A percentile compares a stretch with the other conserved stretches of the same genome.
These are phyloP conservation scores for Talaromyces borbonicus DNA, from an alignment of 495 filamentous ascomycete species.

Conservation along the genomic window DNA sequence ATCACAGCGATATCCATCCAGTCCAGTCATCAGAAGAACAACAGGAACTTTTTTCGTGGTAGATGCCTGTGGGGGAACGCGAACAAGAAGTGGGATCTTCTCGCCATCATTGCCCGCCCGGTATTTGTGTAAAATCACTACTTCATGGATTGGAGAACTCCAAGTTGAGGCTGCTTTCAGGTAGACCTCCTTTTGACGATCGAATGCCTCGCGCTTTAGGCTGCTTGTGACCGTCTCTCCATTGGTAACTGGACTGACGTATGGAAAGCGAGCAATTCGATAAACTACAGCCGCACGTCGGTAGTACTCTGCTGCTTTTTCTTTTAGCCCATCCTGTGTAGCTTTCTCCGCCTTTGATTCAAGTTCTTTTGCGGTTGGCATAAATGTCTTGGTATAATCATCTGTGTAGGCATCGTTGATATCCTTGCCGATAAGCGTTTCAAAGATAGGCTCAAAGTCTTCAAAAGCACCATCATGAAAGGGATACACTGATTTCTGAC, in stretches of 20 bases:
- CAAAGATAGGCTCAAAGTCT: constrained; percentile 68
- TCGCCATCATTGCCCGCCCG: constrained; percentile 38
- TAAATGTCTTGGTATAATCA: constrained; percentile 54
- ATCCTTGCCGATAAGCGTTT: constrained; percentile 48
- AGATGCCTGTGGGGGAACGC: constrained; percentile 39
- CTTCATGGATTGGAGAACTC: constrained; percentile 45
- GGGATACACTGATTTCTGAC: constrained; percentile 58
- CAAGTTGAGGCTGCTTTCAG: constrained; percentile 48
- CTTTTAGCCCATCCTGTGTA: constrained; percentile 29
- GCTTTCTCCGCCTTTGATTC: constrained; percentile 38
- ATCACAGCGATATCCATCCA: constrained; percentile 73
- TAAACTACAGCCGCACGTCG: constrained; percentile 62
- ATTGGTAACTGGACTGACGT: constrained; percentile 38
- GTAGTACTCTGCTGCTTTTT: constrained; percentile 51
- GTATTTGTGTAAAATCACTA: constrained; percentile 48
- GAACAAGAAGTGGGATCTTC: constrained; percentile 55
- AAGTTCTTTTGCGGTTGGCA: constrained; percentile 46
- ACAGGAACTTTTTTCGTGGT: constrained; percentile 39
- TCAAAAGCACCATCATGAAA: constrained; percentile 64
- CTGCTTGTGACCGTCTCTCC: constrained; percentile 22
- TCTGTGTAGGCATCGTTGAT: constrained; percentile 55
- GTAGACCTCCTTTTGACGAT: constrained; percentile 56
- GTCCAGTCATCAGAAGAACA: constrained; percentile 62
- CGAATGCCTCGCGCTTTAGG: constrained; percentile 53
- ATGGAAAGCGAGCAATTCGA: constrained; percentile 68